phyloP scores from a whole-genome alignment of 192 early-diverging fungal species.

The Linnemannia elongata region DNA sequence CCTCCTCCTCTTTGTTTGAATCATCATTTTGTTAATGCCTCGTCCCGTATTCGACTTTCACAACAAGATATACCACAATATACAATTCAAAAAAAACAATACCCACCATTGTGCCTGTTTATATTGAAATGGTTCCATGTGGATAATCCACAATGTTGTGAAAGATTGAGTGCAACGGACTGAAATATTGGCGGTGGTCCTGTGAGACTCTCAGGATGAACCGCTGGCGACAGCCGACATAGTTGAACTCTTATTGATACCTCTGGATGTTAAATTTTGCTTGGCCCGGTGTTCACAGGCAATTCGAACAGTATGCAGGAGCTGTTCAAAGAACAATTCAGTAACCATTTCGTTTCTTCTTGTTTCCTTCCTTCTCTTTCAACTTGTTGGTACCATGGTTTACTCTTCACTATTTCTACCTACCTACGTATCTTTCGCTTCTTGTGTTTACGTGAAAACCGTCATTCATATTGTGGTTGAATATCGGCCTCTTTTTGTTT shows the following conservation, averaged over 20 bases:
- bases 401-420: not conserved
- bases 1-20: not conserved
- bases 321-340: constrained; percentile 15
- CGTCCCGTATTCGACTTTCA: not conserved
- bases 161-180: not conserved
- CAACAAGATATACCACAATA: not conserved
- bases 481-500: constrained; percentile 4
- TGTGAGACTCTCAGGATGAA: not conserved
- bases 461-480: not conserved
- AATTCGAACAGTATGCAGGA: not conserved
- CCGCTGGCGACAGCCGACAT: not conserved
- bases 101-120: not conserved
- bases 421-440: not conserved
- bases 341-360: constrained; percentile 17
- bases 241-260: not conserved
- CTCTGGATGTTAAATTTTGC: not conserved
- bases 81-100: not conserved
- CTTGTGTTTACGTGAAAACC: not conserved
- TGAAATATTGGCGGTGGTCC: not conserved
- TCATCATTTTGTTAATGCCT: not conserved
- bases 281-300: not conserved
- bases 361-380: not conserved
- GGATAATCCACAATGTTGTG: not conserved
- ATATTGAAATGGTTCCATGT: not conserved
- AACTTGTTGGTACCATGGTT: constrained; percentile 2